These are phyloP conservation scores for Bolboschoenoplectus hybrid DNA, from an alignment of 202 grass and related monocot species.

Conservation along the genomic window DNA sequence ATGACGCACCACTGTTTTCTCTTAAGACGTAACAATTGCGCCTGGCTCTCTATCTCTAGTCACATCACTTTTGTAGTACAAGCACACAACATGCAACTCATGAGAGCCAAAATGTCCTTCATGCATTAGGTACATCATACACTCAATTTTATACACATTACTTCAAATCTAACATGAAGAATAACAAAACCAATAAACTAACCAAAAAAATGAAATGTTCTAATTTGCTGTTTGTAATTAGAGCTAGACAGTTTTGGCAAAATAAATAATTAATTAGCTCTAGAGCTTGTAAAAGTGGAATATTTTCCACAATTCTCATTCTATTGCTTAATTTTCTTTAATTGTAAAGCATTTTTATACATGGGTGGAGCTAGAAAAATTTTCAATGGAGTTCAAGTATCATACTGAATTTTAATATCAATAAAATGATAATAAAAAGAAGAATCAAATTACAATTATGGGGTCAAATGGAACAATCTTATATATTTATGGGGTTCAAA, in stretches of 20 bases:
- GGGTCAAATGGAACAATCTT: no score
- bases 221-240: no score
- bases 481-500: no score
- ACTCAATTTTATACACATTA: neutral
- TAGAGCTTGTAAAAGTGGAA: no score
- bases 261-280: no score
- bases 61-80: slow-evolving; percentile 31
- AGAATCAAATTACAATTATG: no score
- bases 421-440: no score
- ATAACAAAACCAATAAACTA: neutral
- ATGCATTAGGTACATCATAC: neutral
- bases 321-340: neutral
- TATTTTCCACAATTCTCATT: neutral
- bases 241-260: no score
- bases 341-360: neutral
- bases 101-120: neutral
- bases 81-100: neutral
- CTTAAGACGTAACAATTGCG: slow-evolving; percentile 28
- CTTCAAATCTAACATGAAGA: slow-evolving; percentile 1
- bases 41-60: slow-evolving; percentile 27
- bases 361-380: no score
- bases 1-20: slow-evolving; percentile 21
- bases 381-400: no score
- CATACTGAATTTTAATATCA: no score
- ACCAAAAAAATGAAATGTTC: neutral